Percentiles rank a stretch among this genome's conserved stretches.
These are phyloP conservation scores for Corniculantispora saksenae DNA, from an alignment of 2,329 filamentous ascomycete species.

Conservation along the genomic window DNA sequence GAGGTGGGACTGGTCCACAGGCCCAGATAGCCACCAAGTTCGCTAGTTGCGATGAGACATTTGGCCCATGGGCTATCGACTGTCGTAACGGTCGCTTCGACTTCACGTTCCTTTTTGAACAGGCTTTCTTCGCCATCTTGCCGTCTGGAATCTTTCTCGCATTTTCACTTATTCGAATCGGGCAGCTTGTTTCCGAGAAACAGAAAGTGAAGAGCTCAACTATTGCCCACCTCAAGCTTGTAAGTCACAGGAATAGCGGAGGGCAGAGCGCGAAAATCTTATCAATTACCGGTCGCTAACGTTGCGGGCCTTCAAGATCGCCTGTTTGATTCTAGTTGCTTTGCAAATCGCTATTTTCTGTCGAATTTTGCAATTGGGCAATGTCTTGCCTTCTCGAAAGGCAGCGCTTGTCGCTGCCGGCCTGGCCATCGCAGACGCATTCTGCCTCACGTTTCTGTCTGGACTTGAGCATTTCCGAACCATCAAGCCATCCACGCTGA, in stretches of 20 bases:
- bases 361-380: no score
- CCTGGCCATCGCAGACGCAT: constrained; percentile 30
- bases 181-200: background rate
- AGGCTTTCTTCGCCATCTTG: background rate
- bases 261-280: background rate
- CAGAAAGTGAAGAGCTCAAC: background rate
- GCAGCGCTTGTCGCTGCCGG: constrained; percentile 20
- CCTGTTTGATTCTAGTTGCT: background rate
- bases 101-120: constrained; percentile 16
- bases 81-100: constrained; percentile 9
- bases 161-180: background rate
- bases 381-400: background rate
- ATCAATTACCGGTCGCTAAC: background rate
- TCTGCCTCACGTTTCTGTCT: constrained; percentile 29
- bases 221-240: background rate
- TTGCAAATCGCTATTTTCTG: background rate
- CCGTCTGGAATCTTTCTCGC: background rate
- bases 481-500: constrained; percentile 39
- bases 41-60: constrained; percentile 3
- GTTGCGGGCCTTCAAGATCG: background rate
- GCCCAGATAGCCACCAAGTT: background rate
- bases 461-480: constrained; percentile 36
- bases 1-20: no score
- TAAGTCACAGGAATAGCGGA: background rate
- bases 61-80: constrained; percentile 1